Evolutionary conservation across 495 filamentous ascomycete genomes (phyloP), one percentile per base, ranked within the genome.

Genomic region (Astrothelium macrocarpum): DNA sequence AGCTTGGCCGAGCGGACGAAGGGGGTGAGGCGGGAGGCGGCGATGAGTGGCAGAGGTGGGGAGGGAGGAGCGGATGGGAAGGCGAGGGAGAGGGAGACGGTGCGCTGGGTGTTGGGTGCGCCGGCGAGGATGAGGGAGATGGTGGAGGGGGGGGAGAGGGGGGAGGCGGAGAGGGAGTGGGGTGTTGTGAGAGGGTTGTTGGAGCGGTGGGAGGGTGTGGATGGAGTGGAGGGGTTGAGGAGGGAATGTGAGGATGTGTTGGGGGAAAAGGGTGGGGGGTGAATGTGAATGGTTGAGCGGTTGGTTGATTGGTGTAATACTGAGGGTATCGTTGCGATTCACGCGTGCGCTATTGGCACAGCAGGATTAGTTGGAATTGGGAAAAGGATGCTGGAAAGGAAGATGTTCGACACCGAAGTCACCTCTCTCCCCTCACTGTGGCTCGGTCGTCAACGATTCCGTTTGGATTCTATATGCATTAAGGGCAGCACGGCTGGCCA

Each of bases 111-210:
- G n/a, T n/a, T n/a, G 75, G 67, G 76, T 73, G 34, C 71, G n/a
- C n/a, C n/a, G n/a, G n/a, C n/a, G n/a, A n/a, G 85, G 60, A 69
- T 89, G 62, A 68, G 73, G 60, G 70, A 68, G 62, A 66, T 86
- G 53, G 31, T 88, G 18, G 71, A 71, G 3, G 75, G 81, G 3
- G 84, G 78, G n/a, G 76, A 79, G 63, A 68, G 87, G 71, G 91
- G 94, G 78, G 79, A 87, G 69, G 93, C 91, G 5, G 65, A 71
- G 46, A 53, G 23, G 20, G 73, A 76, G 26, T 73, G 69, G 71
- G 66, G 65, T 23, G 69, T 70, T 10, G 70, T 75, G 12, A 59
- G 53, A 16, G 58, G 31, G 45, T 59, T 76, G n/a, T 62, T 76
- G 31, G 63, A 72, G 12, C 67, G 69, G 58, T 76, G 75, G 75